Percentiles rank a stretch among this genome's conserved stretches.
Conservation (phyloP, 306 rosid species). For the Echinosophora koreensis region DNA sequence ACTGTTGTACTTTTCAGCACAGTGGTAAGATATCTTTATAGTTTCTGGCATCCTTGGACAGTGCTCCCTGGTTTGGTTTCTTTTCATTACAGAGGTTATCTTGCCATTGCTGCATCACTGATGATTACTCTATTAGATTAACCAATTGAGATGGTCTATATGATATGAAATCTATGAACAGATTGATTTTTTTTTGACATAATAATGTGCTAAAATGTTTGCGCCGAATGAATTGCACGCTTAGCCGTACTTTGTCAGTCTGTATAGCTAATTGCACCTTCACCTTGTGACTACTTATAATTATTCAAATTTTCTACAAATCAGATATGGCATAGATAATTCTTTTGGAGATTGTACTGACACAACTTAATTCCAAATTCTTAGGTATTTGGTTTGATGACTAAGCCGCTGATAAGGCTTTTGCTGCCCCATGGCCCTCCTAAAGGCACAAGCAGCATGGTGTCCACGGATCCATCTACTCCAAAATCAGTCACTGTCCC, state of each 20-base stretch:
- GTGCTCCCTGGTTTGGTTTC: conserved; percentile 31
- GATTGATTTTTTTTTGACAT: conserved; percentile 29
- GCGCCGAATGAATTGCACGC: conserved; percentile 8
- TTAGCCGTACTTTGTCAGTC: not conserved
- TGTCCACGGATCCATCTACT: conserved; percentile 58
- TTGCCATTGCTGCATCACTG: conserved; percentile 23
- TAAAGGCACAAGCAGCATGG: conserved; percentile 62
- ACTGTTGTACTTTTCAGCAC: conserved; percentile 97
- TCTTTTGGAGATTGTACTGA: conserved; percentile 35
- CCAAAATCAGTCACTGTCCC: conserved; percentile 79
- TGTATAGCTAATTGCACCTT: not conserved
- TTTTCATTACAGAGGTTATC: not conserved
- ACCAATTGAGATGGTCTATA: not conserved
- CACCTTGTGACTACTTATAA: not conserved
- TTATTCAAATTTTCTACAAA: not conserved
- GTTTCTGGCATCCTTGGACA: conserved; percentile 31
- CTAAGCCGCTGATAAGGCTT: conserved; percentile 88
- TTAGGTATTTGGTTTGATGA: conserved; percentile 96
- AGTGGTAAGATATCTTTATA: conserved; percentile 63
- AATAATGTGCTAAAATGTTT: not conserved
- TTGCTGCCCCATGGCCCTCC: conserved; percentile 61
- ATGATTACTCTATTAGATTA: not conserved
- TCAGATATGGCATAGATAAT: not conserved
- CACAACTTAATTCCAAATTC: conserved; percentile 34
- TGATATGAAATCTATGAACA: conserved; percentile 7